Evolutionary conservation across 192 early-diverging fungal genomes (phyloP).

Genomic region (Mortierella hygrophila): DNA sequence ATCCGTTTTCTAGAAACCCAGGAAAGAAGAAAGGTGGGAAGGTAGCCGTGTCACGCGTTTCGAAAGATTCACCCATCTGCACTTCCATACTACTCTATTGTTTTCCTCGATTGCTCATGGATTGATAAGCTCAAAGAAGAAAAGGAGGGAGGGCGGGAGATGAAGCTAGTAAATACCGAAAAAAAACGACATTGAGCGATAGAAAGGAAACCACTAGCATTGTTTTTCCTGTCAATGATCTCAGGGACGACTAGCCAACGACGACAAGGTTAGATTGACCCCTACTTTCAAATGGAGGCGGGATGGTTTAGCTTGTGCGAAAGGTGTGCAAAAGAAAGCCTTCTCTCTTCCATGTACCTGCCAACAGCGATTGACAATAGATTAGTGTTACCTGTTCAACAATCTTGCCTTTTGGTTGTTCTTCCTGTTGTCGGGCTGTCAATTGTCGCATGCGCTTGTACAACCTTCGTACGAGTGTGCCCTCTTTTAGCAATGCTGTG

Average conservation of each 20-base stretch:
- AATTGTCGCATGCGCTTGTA: too few species aligned
- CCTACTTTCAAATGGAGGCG: background rate
- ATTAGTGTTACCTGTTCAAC: too few species aligned
- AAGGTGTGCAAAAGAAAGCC: background rate
- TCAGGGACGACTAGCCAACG: background rate
- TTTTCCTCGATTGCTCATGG: background rate
- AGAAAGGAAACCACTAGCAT: background rate
- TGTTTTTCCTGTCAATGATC: background rate
- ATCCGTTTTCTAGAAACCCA: background rate
- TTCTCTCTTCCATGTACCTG: background rate
- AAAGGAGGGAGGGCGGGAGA: background rate
- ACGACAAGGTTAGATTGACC: background rate
- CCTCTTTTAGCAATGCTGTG: too few species aligned
- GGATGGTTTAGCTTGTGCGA: background rate
- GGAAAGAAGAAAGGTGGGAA: background rate
- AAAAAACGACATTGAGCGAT: background rate
- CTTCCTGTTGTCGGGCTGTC: too few species aligned
- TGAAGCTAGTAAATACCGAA: background rate
- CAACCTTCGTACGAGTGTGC: too few species aligned
- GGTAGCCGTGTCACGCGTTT: background rate
- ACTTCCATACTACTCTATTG: background rate
- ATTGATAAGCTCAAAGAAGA: background rate
- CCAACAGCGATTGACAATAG: background rate
- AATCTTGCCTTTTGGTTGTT: too few species aligned
- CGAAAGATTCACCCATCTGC: background rate